Evolutionary conservation across 768 basidiomycete genomes (phyloP), one percentile per base, ranked within the genome.

Genomic region (Pleurotus djamor): DNA sequence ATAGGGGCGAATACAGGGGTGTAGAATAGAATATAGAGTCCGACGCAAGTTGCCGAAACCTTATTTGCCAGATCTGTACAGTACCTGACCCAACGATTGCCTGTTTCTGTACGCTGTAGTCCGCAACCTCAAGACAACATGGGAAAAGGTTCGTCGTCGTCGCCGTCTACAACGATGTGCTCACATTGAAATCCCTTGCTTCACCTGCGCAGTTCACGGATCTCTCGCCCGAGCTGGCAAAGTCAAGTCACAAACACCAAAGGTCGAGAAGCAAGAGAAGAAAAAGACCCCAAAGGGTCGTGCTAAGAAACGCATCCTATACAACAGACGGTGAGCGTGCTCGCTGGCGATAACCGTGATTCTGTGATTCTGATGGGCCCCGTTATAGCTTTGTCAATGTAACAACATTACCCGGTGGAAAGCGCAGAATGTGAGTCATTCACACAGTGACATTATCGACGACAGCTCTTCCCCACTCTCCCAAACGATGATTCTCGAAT

Each of bases 171-270:
- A 28, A 37, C 44, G 50, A 43, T 52, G 52, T 13, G 16, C 41
- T 35, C 34, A 48, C 51, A 36, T n/a, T 13, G 48, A 41, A 47
- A 55, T n/a, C 50, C 4, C 4, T 35, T 32, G 45, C 28, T 17
- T 41, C 45, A 56, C 44, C 55, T 63, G 41, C 66, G 48, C 68
- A 94, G 95, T 96, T 81, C 95, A 98, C 91, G 95, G 95, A 76
- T 98, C 95, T 75, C 94, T 96, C 81, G 95, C 95, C 80, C 95
- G 95, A 84, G 95, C 95, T 74, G 96, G 96, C 76, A 98, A 98
- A 87, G 96, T 98, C 84, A 97, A 94, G 82, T 93, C 92, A 68
- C 94, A 96, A 80, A 92, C 90, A 70, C 96, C 96, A 70, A 98
- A 98, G 81, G 96, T 97, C 72, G 96, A 97, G 71, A 87, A 89